Base-by-base conservation (phyloP, 495 filamentous ascomycete genomes). In the Aspergillus sclerotioniger region DNA sequence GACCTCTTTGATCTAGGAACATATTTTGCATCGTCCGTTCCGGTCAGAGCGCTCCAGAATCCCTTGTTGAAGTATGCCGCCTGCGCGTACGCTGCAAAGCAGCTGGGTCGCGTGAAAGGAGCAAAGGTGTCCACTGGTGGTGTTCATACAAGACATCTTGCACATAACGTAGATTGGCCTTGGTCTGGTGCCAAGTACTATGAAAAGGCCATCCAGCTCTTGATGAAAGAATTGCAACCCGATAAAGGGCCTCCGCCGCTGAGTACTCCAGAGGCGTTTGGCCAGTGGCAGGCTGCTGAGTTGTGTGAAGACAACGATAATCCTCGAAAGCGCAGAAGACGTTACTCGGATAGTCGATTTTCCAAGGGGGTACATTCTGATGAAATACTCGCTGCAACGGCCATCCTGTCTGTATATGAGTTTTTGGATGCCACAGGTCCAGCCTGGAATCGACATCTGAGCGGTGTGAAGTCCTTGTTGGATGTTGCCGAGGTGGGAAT, bases 401-500 rank as follows among this genome's bases (percentile, higher is more conserved):
- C 84, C 8, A 86, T 87, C 31, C 64, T 88, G 25, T 86, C 82
- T 53, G 83, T 83, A 4, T 86, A 87, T 67, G 84, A 87, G 57
- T 85, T 85, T 59, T 71, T 86, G 0, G 83, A 85, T 69, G 81
- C 81, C 19, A 82, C 82, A 0, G 80, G 80, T 3, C 76, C 79
- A 8, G 83, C 84, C 20, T 87, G 84, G 84, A 80, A 78, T 57
- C 76, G 82, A n/a, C 84, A 86, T 74, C 67, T 88, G 46, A 84
- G 81, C 61, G 84, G 85, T 8, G 82, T 85, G 4, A 86, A 86
- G 60, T 82, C 80, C 2, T 66, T 87, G 21, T 76, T 88, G 33
- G 84, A 86, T 67, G 76, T 87, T 39, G 82, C 81, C 7, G 81
- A 87, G 59, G 80, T 85, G 49, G 78, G 82, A n/a, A 84, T 87